These are phyloP conservation scores for Coemansia aciculifera DNA, from an alignment of 192 early-diverging fungal genomes.

Conservation along the genomic window DNA sequence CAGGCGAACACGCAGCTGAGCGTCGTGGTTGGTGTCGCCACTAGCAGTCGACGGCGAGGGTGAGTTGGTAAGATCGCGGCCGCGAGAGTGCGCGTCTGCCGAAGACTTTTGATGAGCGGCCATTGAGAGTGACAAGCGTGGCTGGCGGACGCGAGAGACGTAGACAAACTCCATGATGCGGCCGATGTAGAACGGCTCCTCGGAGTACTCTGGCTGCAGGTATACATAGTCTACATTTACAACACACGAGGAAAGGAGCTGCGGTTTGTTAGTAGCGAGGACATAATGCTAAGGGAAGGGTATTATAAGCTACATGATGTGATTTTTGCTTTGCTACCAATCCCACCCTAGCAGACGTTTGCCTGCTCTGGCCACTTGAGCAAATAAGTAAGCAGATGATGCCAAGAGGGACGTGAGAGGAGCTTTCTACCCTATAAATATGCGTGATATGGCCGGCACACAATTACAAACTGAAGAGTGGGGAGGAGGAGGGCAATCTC, in stretches of 20 bases:
- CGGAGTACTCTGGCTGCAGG: constrained; percentile 67
- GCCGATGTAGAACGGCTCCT: constrained; percentile 77
- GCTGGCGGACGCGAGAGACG: constrained; percentile 50
- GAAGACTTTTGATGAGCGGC: constrained; percentile 9
- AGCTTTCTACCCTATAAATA: background rate
- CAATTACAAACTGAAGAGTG: background rate
- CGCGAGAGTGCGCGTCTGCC: background rate
- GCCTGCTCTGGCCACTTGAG: background rate
- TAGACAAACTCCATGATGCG: constrained; percentile 76
- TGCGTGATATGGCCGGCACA: background rate
- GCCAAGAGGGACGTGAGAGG: background rate
- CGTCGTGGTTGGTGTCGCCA: background rate
- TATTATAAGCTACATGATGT: background rate
- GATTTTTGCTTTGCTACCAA: background rate
- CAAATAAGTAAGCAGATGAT: background rate
- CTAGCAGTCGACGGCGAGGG: constrained; percentile 22
- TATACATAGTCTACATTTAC: constrained; percentile 71
- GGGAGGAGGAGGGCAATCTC: background rate
- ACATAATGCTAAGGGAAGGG: background rate
- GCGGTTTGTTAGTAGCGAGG: background rate
- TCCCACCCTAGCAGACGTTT: background rate
- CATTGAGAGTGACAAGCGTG: constrained; percentile 40
- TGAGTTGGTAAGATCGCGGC: constrained; percentile 3
- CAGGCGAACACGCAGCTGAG: constrained; percentile 55
- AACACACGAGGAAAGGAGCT: background rate